Base-by-base conservation (phyloP, 2,329 filamentous ascomycete genomes). In the Aspergillus glaucus region DNA sequence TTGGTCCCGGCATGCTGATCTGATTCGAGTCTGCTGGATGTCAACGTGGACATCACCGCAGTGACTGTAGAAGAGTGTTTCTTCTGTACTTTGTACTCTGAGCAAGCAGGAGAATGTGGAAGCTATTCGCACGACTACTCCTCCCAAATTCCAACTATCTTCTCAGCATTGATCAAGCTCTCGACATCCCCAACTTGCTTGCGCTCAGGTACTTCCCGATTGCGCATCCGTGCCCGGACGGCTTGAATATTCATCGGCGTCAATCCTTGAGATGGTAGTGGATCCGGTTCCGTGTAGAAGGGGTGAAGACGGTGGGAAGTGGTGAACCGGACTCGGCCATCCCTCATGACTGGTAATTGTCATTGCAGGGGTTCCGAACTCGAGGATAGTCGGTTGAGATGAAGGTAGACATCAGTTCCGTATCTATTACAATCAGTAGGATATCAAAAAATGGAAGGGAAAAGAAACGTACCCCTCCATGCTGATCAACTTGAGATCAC, bases 311-410 rank as follows among this genome's bases (percentile, higher is more conserved):
- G 64, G 55, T 66, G 65, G 55, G 67, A 67, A 55, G 66, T 68
- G 47, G 63, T 67, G 62, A 69, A 68, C 57, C 65, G 61, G 54
- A 66, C 64, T 72, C 75, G 77, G 68, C 79, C 80, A 72, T 84
- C 86, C 81, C 86, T 89, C 85, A 84, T 90, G 86, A 88, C 86
- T 79, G 86, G 84, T 91, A 82, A 81, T 76, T 75, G 74, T 81
- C 93, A 97, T 88, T 96, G 92, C 45, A 98, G 78, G 57, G 93
- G 93, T 71, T 98, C 93, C 22, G 91, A 96, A 34, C 89, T 95
- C 57, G 89, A 95, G 40, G 90, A 95, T 22, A 98, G 80, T 48
- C 93, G 84, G 75, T 98, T 98, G 45, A 98, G 82, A 70, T 98
- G 93, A 43, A 98, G 86, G 73, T 98, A 98, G 46, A 97, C 93